Evolutionary conservation across 2,329 filamentous ascomycete genomes (phyloP).

Genomic region (Tolypocladium nubicola): DNA sequence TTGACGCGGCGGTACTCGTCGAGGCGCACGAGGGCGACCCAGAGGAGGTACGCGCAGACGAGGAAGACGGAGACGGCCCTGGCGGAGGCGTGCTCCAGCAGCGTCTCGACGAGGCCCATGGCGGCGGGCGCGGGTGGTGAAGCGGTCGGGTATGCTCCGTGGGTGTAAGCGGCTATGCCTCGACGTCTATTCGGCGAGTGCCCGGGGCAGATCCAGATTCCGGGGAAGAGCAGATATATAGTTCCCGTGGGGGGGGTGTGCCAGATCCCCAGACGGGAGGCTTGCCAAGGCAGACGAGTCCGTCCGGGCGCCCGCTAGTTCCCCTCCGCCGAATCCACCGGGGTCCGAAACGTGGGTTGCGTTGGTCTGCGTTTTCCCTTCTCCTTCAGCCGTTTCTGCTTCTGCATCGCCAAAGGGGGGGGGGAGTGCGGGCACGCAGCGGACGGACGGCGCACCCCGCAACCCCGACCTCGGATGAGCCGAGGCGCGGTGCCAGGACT

Average conservation of each 20-base stretch:
- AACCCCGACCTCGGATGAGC: too few relatives aligned
- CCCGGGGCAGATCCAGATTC: not conserved
- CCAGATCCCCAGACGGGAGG: not conserved
- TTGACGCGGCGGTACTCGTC: conserved; percentile 33
- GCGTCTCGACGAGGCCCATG: conserved; percentile 41
- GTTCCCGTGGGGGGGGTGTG: too few relatives aligned
- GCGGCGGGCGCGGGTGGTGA: conserved; percentile 1
- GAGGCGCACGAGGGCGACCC: conserved; percentile 25
- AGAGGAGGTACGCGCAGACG: conserved; percentile 25
- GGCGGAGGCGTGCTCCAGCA: conserved; percentile 33
- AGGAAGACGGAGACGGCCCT: conserved; percentile 26
- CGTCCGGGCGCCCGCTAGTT: too few relatives aligned
- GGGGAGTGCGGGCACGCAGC: too few relatives aligned
- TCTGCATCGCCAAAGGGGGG: too few relatives aligned
- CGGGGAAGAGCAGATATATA: not conserved
- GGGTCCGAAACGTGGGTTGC: too few relatives aligned
- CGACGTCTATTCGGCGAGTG: not conserved
- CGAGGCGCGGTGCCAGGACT: too few relatives aligned
- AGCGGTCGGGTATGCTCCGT: not conserved
- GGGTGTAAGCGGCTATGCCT: not conserved
- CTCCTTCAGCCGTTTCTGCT: too few relatives aligned
- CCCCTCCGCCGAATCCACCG: too few relatives aligned
- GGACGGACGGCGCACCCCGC: too few relatives aligned
- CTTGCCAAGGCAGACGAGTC: too few relatives aligned
- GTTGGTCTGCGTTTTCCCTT: too few relatives aligned